phyloP scores from a whole-genome alignment of 768 basidiomycete genomes.

The Trametes coccinea region DNA sequence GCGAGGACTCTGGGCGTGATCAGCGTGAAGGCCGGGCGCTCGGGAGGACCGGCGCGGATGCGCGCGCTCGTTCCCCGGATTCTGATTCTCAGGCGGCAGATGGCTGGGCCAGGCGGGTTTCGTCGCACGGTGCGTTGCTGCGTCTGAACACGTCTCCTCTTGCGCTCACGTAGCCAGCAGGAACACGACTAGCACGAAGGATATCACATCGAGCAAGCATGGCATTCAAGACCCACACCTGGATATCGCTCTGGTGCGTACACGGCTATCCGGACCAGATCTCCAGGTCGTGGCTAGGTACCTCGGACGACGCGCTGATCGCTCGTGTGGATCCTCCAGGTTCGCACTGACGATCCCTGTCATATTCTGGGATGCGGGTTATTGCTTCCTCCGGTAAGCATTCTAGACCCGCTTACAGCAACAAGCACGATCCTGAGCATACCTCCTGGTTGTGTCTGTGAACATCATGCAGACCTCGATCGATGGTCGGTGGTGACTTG shows the following conservation, averaged over 20 bases:
- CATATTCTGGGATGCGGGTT: slow-evolving; percentile 79
- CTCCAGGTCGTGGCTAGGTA: neutral
- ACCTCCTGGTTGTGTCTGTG: neutral
- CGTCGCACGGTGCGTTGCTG: slow-evolving; percentile 20
- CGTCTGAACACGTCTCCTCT: neutral
- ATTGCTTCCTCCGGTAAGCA: slow-evolving; percentile 77
- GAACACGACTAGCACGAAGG: slow-evolving; percentile 7
- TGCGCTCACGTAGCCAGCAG: slow-evolving; percentile 7
- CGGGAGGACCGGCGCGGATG: slow-evolving; percentile 4
- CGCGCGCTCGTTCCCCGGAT: neutral
- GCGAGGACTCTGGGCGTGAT: neutral
- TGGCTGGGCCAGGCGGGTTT: neutral
- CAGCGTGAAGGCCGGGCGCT: neutral
- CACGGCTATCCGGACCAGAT: neutral
- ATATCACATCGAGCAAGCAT: slow-evolving; percentile 14
- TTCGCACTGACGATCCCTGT: slow-evolving; percentile 65
- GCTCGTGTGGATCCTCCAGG: slow-evolving; percentile 38
- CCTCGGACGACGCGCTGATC: slow-evolving; percentile 3
- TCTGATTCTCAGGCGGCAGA: neutral
- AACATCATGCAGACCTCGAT: slow-evolving; percentile 60
- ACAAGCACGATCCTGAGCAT: neutral
- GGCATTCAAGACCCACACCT: slow-evolving; percentile 29
- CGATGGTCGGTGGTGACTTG: slow-evolving; percentile 84
- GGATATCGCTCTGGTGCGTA: slow-evolving; percentile 33
- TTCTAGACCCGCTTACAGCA: neutral